Base-by-base conservation (phyloP, 2,329 filamentous ascomycete genomes). In the Huntiella moniliformis region DNA sequence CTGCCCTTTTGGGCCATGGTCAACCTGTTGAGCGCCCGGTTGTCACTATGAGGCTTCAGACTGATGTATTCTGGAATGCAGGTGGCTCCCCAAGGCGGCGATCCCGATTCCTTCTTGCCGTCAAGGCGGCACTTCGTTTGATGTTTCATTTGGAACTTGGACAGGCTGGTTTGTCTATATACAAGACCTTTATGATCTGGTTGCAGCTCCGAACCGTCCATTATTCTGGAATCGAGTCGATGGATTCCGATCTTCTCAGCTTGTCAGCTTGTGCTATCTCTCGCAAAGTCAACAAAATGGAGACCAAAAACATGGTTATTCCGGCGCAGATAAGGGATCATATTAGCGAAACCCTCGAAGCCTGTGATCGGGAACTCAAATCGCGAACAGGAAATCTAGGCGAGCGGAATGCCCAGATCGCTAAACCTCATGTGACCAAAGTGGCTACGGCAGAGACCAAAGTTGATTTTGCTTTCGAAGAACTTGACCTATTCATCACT, bases 81-180 rank as follows among this genome's bases (percentile, higher is more conserved):
- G 41, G 43, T 8, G 36, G 44, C 2, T 18, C 47, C 1, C 67
- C 67, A 0, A 76, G 71, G 72, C 58, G 64, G 8, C 56, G 67
- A 38, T 74, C 71, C 10, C 59, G 71, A 0, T 48, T 68, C 0
- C 78, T 71, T 71, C 58, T 77, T 0, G 57, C 75, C 0, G 46
- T 77, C 2, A 67, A 73, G 1, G 69, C 74, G 0, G 54, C 61
- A 0, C 50, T 74, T 2, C 70, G 76, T 44, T 51, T 62, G 16
- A 51, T 22, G 36, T 42, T 11, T 2, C 18, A 3, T 7, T 15
- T 36, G 2, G 38, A 17, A 35, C 12, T 41, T 22, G 42, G 38
- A 5, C 22, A 38, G 3, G 10, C 8, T 3, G 37, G 36, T 31
- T 10, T 11, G 5, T 17, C 13, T 2, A 45, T 56, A 0, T 77